Conservation (phyloP, 2,329 filamentous ascomycete genomes). For the Aspergillus piperis region DNA sequence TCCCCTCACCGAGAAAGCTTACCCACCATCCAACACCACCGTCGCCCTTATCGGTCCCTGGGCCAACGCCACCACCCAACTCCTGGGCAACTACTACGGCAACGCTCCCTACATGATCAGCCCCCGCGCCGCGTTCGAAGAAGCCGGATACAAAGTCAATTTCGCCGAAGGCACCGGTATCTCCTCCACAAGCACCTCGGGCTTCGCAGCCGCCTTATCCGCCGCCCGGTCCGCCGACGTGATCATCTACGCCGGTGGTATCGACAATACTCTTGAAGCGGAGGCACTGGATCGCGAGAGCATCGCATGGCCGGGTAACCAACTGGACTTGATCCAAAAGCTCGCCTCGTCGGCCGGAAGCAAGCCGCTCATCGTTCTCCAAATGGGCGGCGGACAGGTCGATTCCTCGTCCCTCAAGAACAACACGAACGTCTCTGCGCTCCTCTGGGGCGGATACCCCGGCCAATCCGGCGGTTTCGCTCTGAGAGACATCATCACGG, state of each 20-base stretch:
- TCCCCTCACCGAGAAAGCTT: constrained; percentile 39
- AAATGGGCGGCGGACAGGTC: constrained; percentile 49
- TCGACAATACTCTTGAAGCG: constrained; percentile 45
- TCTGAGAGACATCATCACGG: constrained; percentile 45
- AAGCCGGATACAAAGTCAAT: constrained; percentile 49
- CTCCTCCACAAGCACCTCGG: constrained; percentile 29
- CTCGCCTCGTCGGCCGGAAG: constrained; percentile 26
- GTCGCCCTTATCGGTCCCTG: constrained; percentile 62
- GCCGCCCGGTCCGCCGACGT: constrained; percentile 40
- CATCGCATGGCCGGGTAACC: constrained; percentile 47
- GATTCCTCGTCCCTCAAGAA: constrained; percentile 43
- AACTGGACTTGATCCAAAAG: constrained; percentile 43
- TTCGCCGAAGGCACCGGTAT: constrained; percentile 46
- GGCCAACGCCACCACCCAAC: constrained; percentile 58
- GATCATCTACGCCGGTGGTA: constrained; percentile 45
- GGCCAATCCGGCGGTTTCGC: constrained; percentile 48
- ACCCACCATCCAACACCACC: constrained; percentile 34
- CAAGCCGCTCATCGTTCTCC: constrained; percentile 45
- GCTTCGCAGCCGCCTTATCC: constrained; percentile 36
- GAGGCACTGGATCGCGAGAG: constrained; percentile 44
- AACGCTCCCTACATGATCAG: constrained; percentile 57
- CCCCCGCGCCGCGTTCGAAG: constrained; percentile 55
- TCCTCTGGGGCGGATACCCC: constrained; percentile 50
- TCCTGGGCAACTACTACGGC: constrained; percentile 63
- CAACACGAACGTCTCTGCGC: constrained; percentile 43